Base-by-base conservation (phyloP, 371 early-diverging fungal species). In the Mortierella sp. region DNA sequence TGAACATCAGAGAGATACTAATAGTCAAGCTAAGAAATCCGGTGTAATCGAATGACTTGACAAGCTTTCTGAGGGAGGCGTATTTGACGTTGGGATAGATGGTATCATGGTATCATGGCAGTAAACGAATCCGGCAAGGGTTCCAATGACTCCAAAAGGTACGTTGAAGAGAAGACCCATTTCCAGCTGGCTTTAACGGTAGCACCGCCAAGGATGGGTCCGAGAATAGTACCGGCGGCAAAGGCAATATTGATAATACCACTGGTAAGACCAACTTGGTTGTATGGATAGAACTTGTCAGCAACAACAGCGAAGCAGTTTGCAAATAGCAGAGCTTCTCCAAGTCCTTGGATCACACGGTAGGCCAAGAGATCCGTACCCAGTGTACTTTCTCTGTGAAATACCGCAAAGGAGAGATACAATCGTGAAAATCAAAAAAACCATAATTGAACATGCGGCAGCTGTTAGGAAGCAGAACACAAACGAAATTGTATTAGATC, bases 121-220 rank as follows among this genome's bases (percentile, higher is more conserved):
- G 61, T 72, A 77, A 29, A 28, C 9, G 64, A 77, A 72, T 22
- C 77, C 77, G 3, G 58, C 65, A 51, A 77, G 8, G 28, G 77
- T 77, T 26, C 77, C 77, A 10, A 77, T 10, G 4, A 61, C 77
- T 17, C 77, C 77, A 58, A 77, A 77, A 42, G 77, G 77, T 40
- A 77, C 9, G 72, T 77, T 77, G 72, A 77, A 77, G 72, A 77
- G 65, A 77, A 77, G 43, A 77, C 72, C 77, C 77, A 77, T 43
- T 77, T 77, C 77, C 77, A 77, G 43, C 72, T 72, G 35, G 72
- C 77, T 35, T 71, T 77, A 29, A 77, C 77, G 26, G 72, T 72
- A 15, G 72, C 77, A 15, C 77, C 77, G 26, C 77, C 77, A 53
- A 77, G 64, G 65, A 77, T 72, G n/a, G 77, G 77, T 13, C 77